Evolutionary conservation across 495 filamentous ascomycete species (phyloP).

Genomic region (Pyrenula massariospora): DNA sequence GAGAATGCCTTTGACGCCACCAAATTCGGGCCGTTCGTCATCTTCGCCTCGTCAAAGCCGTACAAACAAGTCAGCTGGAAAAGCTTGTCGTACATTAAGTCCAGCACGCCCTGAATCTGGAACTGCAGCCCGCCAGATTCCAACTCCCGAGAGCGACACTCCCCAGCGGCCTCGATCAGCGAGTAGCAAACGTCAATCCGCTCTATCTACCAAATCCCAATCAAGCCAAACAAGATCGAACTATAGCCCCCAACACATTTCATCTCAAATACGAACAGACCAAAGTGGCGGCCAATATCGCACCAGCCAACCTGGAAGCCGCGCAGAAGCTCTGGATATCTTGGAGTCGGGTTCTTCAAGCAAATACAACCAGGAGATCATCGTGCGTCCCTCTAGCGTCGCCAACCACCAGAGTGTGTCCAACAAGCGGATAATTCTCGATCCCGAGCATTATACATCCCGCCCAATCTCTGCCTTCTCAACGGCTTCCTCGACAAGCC

Average conservation of each 20-base stretch:
- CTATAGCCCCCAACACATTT: too few relatives aligned
- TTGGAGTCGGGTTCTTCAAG: neutral
- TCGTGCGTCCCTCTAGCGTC: too few relatives aligned
- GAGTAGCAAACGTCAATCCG: neutral
- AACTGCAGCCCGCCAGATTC: neutral
- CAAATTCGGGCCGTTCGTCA: neutral
- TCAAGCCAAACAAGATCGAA: too few relatives aligned
- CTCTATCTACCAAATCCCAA: neutral
- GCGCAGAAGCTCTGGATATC: neutral
- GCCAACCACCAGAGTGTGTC: too few relatives aligned
- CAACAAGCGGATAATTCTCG: neutral
- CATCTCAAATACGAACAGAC: too few relatives aligned
- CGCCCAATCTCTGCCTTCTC: neutral
- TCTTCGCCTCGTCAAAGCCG: neutral
- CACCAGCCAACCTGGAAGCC: neutral
- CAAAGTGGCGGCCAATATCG: too few relatives aligned
- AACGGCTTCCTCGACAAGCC: neutral
- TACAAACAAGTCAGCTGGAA: neutral
- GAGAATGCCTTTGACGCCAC: neutral
- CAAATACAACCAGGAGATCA: too few relatives aligned
- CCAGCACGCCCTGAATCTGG: too few relatives aligned
- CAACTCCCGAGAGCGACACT: neutral
- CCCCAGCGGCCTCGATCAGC: neutral
- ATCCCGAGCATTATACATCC: neutral
- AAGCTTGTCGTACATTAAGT: neutral